Conservation (phyloP, 2,329 filamentous ascomycete genomes). For the Trichoderma citrinoviride region DNA sequence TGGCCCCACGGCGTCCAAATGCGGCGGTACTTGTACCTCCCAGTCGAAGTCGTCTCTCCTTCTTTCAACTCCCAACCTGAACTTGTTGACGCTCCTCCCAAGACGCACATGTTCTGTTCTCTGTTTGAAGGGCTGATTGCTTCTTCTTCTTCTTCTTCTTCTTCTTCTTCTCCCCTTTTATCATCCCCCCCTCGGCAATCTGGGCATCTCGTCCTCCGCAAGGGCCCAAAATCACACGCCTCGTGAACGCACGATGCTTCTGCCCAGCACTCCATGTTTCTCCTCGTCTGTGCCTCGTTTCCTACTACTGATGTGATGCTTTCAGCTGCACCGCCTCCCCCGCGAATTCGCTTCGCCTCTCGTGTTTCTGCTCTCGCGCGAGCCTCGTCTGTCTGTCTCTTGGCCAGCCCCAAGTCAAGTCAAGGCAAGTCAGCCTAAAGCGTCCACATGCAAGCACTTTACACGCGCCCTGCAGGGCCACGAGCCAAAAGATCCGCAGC, state of each 20-base stretch:
- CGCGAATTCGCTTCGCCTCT: not conserved
- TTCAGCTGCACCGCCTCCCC: not conserved
- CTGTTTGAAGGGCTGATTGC: not conserved
- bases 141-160: not conserved
- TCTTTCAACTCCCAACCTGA: not conserved
- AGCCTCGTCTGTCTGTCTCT: slow-evolving; percentile 8
- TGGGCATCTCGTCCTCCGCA: not conserved
- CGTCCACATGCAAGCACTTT: slow-evolving; percentile 17
- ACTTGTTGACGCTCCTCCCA: not conserved
- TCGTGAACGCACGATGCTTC: not conserved
- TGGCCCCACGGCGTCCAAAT: not conserved
- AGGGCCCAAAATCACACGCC: not conserved
- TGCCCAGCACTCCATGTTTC: not conserved
- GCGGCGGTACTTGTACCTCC: not conserved
- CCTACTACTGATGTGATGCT: too few relatives aligned
- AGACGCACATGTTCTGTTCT: not conserved
- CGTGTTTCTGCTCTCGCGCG: not conserved
- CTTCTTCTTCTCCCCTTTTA: not conserved
- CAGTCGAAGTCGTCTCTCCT: not conserved
- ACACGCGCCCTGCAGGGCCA: slow-evolving; percentile 13
- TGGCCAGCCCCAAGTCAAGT: not conserved
- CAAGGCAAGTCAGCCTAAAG: too few relatives aligned
- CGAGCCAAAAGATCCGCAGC: not conserved
- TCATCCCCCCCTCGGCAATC: not conserved
- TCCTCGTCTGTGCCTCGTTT: not conserved